Conservation (phyloP, 192 early-diverging fungal species). For the Haplosporangium gracile region DNA sequence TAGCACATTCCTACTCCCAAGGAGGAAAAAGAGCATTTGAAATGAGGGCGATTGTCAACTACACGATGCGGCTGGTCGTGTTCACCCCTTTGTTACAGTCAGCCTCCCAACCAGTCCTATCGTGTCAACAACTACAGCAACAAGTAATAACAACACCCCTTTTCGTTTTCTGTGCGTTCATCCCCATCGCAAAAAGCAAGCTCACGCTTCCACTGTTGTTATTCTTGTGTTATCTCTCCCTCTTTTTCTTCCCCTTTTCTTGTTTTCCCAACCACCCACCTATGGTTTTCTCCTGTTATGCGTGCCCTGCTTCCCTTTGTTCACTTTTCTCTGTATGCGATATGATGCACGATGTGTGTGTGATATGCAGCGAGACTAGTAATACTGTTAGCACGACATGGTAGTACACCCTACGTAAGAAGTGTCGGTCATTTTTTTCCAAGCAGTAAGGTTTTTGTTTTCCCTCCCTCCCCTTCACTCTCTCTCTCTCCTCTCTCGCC, state of each 20-base stretch:
- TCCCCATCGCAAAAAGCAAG: too few species aligned
- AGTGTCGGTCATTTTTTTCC: neutral
- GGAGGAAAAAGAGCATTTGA: too few species aligned
- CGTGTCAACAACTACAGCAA: too few species aligned
- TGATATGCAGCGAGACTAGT: neutral
- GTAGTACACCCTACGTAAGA: neutral
- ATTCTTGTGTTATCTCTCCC: neutral
- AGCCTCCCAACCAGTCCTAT: too few species aligned
- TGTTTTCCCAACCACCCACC: neutral
- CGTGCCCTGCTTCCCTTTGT: neutral
- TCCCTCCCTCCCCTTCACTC: neutral
- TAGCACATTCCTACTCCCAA: too few species aligned
- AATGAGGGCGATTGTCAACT: too few species aligned
- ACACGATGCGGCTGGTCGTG: too few species aligned
- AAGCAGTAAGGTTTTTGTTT: neutral
- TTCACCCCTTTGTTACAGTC: too few species aligned
- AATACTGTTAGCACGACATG: neutral
- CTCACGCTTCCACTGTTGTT: neutral
- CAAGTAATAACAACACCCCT: too few species aligned
- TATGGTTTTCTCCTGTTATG: neutral
- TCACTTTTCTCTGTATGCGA: neutral
- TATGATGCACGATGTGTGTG: conserved; percentile 5
- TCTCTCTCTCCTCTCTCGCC: neutral
- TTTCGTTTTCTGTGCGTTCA: too few species aligned
- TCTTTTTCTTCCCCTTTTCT: too few species aligned